phyloP scores from a whole-genome alignment of 2,329 filamentous ascomycete genomes.

The Eutypella sp. region DNA sequence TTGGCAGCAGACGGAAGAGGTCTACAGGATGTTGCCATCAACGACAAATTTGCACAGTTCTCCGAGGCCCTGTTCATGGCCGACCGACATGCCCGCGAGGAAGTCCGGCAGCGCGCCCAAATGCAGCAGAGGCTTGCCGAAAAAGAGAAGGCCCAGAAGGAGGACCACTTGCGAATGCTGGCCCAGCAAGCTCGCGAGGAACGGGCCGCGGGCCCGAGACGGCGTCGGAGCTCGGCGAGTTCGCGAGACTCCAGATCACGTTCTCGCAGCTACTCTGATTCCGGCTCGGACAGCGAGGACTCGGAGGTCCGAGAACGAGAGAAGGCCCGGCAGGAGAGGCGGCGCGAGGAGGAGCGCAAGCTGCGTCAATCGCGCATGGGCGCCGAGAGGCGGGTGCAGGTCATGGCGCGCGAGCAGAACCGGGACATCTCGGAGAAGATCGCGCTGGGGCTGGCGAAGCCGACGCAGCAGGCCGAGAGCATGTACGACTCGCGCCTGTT shows the following conservation, averaged over 20 bases:
- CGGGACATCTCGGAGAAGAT: slow-evolving; percentile 97
- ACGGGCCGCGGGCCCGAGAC: slow-evolving; percentile 49
- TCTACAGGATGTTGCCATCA: slow-evolving; percentile 90
- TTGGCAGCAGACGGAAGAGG: slow-evolving; percentile 89
- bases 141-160: slow-evolving; percentile 92
- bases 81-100: slow-evolving; percentile 89
- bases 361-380: slow-evolving; percentile 94
- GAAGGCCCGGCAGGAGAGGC: slow-evolving; percentile 69
- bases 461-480: slow-evolving; percentile 82
- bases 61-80: slow-evolving; percentile 92
- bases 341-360: slow-evolving; percentile 81
- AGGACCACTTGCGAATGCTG: slow-evolving; percentile 81
- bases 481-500: slow-evolving; percentile 98
- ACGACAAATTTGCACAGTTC: slow-evolving; percentile 97
- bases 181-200: slow-evolving; percentile 92
- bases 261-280: slow-evolving; percentile 48
- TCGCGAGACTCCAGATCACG: slow-evolving; percentile 39
- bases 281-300: slow-evolving; percentile 55
- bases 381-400: slow-evolving; percentile 81
- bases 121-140: slow-evolving; percentile 97
- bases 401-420: slow-evolving; percentile 91
- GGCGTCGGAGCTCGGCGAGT: slow-evolving; percentile 36
- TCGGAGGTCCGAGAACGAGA: slow-evolving; percentile 72
- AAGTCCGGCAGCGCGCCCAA: slow-evolving; percentile 82
- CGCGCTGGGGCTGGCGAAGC: slow-evolving; percentile 88